Base-by-base conservation (phyloP, 352 stramenopile genomes). In the Pythium insidiosum region DNA sequence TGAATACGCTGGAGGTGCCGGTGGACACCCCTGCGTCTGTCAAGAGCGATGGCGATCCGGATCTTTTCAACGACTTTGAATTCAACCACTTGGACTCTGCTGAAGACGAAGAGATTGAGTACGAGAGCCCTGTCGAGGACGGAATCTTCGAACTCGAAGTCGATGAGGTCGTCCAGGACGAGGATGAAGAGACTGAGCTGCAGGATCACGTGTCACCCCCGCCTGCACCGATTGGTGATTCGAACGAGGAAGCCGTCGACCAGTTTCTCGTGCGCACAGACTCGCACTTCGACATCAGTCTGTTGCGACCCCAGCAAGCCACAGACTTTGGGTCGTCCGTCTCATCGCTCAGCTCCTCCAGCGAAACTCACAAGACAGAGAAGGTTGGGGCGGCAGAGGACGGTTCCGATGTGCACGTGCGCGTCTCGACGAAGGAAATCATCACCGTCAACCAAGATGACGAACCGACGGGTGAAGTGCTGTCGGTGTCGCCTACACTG, bases 1-100 rank as follows among this genome's bases (percentile, higher is more conserved):
- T 92, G 72, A 87, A 92, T 51, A 86, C 80, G 9, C 64, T 85
- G 18, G 80, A 92, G 47, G 75, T 92, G 23, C 74, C 76, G 1
- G 65, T 87, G 30, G 80, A 92, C 47, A 92, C 80, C n/a, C 80
- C 80, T 6, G 79, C 72, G 38, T 89, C 76, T 15, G 73, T 86
- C 15, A 83, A 83, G 63, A 85, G 68, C 61, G 72, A 62, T 22
- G 64, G 64, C 23, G 74, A 68, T 19, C n/a, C n/a, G n/a, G 75
- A 89, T 39, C 47, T 89, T 11, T 92, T 92, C 41, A 73, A 77
- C 26, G 73, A 89, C 59, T 89, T 89, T 56, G 73, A 76, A 11
- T 89, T 87, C 59, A 89, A 89, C 53, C 83, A 84, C 58, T 77
- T 89, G 65, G 73, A 86, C 38, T 67, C 70, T 3, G 67, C 61